These are phyloP conservation scores for Galium porrigens DNA, from an alignment of 305 asterid species.

Conservation along the genomic window DNA sequence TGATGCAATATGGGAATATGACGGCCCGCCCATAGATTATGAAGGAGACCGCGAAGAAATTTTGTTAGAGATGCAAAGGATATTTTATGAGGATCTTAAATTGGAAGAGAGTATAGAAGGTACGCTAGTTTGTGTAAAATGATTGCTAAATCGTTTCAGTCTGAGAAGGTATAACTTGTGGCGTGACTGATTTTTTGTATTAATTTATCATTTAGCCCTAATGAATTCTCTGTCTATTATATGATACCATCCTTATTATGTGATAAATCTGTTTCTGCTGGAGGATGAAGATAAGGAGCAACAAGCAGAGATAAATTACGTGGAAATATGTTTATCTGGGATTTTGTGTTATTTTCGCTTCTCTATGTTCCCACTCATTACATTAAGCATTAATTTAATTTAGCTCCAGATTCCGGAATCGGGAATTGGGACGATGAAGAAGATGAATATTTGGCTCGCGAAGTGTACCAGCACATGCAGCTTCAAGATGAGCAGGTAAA, in stretches of 20 bases:
- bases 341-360: neutral
- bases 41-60: constrained; percentile 77
- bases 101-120: constrained; percentile 37
- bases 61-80: constrained; percentile 66
- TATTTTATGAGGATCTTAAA: constrained; percentile 71
- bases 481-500: constrained; percentile 56
- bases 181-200: no score
- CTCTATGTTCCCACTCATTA: constrained; percentile 11
- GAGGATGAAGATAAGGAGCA: neutral
- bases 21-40: constrained; percentile 51
- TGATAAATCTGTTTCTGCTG: neutral
- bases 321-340: neutral
- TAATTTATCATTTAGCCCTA: neutral
- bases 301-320: neutral
- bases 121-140: constrained; percentile 12
- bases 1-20: constrained; percentile 81
- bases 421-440: constrained; percentile 76
- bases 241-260: neutral
- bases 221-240: neutral
- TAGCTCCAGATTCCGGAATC: constrained; percentile 30
- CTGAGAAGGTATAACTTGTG: no score
- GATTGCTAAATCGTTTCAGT: neutral
- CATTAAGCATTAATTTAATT: constrained; percentile 24
- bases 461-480: constrained; percentile 66
- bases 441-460: constrained; percentile 67